phyloP scores from a whole-genome alignment of 2,329 filamentous ascomycete species.

The Colletotrichum tropicicola region DNA sequence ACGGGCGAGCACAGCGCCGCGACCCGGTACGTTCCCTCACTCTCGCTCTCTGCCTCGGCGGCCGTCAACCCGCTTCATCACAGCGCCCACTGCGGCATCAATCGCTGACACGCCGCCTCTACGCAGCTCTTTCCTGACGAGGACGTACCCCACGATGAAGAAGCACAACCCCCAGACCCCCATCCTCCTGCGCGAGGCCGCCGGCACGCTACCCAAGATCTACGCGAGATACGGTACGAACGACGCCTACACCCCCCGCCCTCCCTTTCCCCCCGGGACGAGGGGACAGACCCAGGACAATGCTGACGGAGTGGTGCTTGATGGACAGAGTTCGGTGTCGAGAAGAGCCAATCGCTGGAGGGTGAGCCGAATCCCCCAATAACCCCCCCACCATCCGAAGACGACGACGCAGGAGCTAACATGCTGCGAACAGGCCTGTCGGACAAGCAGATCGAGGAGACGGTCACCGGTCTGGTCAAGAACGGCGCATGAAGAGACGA shows the following conservation, averaged over 20 bases:
- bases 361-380: slow-evolving; percentile 42
- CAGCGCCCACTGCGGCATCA: background rate
- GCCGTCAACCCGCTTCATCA: too few species aligned
- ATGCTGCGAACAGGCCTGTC: slow-evolving; percentile 51
- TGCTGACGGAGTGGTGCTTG: slow-evolving; percentile 31
- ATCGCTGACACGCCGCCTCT: slow-evolving; percentile 29
- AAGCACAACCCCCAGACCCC: slow-evolving; percentile 95
- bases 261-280: too few species aligned
- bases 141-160: slow-evolving; percentile 98
- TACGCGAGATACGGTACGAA: slow-evolving; percentile 90
- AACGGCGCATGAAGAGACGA: slow-evolving; percentile 14
- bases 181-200: slow-evolving; percentile 93
- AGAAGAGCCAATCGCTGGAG: slow-evolving; percentile 67
- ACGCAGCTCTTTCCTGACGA: slow-evolving; percentile 83
- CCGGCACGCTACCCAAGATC: slow-evolving; percentile 83
- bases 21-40: slow-evolving; percentile 71
- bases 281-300: background rate
- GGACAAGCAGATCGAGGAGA: slow-evolving; percentile 70
- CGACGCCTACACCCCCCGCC: too few species aligned
- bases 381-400: slow-evolving; percentile 35
- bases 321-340: slow-evolving; percentile 62
- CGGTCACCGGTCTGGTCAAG: slow-evolving; percentile 65
- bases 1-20: slow-evolving; percentile 90
- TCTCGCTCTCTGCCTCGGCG: background rate
- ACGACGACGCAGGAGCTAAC: background rate